Conservation (phyloP, 2,329 filamentous ascomycete species). For the Fusarium dimerum region DNA sequence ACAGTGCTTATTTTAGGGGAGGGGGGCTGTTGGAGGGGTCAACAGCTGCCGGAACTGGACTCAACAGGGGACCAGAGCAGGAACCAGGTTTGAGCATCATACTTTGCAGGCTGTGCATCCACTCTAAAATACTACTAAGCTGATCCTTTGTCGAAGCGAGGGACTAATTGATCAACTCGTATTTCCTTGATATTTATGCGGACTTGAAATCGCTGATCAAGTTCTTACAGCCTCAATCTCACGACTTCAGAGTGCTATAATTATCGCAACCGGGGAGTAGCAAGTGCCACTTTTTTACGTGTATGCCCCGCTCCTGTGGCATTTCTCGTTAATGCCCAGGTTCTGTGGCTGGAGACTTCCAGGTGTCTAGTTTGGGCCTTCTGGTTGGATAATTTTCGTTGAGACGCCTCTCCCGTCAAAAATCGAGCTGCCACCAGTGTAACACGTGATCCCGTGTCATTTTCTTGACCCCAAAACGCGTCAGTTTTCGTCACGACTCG, state of each 20-base stretch:
- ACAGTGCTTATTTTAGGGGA: too few species aligned
- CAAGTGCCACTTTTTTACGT: not conserved
- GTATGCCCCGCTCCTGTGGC: constrained; percentile 15
- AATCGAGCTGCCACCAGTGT: too few species aligned
- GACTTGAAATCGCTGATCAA: constrained; percentile 5
- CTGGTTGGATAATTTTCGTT: constrained; percentile 17
- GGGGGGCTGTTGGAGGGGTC: too few species aligned
- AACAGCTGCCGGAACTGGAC: too few species aligned
- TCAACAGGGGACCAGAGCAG: too few species aligned
- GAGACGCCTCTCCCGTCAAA: not conserved
- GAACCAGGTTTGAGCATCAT: too few species aligned
- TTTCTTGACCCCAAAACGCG: not conserved
- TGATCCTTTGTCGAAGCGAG: too few species aligned
- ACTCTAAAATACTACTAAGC: too few species aligned
- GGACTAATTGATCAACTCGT: too few species aligned
- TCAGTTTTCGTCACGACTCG: constrained; percentile 1
- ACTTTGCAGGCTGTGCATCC: too few species aligned
- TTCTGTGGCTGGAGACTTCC: constrained; percentile 7
- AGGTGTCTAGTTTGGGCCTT: constrained; percentile 16
- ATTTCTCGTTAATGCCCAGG: constrained; percentile 13
- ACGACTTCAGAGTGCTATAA: constrained; percentile 15
- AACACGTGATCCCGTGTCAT: constrained; percentile 29
- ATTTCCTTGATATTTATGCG: not conserved
- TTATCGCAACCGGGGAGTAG: constrained; percentile 3
- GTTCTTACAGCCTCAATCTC: constrained; percentile 9